phyloP scores from a whole-genome alignment of 148 eudicot genomes.

The Persicaria maculosa region DNA sequence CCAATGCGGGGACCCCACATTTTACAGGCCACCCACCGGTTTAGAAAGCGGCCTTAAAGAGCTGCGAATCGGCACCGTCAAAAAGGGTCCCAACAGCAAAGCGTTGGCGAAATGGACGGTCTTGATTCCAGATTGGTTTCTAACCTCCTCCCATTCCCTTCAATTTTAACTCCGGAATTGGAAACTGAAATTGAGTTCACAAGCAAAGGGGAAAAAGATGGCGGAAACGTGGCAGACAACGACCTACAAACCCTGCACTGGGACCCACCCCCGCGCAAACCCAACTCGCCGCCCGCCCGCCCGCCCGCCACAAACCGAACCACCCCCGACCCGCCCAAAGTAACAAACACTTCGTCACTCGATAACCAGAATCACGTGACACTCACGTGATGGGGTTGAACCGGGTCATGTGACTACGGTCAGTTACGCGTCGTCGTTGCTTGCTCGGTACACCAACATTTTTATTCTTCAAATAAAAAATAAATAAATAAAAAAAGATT shows the following conservation, averaged over 20 bases:
- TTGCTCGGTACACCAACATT: neutral
- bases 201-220: neutral
- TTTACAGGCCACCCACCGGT: neutral
- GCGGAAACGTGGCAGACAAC: neutral
- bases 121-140: neutral
- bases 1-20: neutral
- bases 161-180: too few species aligned
- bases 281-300: too few species aligned
- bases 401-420: neutral
- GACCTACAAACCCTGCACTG: neutral
- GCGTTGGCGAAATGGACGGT: constrained; percentile 7
- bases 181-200: neutral
- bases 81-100: neutral
- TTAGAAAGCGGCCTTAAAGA: neutral
- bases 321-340: neutral
- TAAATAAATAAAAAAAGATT: too few species aligned
- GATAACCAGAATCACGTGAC: neutral
- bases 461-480: neutral
- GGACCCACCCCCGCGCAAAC: neutral
- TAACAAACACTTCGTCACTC: neutral
- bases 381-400: constrained; percentile 17
- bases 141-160: too few species aligned
- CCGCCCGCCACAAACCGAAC: neutral
- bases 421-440: neutral
- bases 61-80: neutral